Percentiles rank a stretch among this genome's conserved stretches.
Evolutionary conservation across 306 rosid species (phyloP).

Genomic region (Trichosanthes truncata): DNA sequence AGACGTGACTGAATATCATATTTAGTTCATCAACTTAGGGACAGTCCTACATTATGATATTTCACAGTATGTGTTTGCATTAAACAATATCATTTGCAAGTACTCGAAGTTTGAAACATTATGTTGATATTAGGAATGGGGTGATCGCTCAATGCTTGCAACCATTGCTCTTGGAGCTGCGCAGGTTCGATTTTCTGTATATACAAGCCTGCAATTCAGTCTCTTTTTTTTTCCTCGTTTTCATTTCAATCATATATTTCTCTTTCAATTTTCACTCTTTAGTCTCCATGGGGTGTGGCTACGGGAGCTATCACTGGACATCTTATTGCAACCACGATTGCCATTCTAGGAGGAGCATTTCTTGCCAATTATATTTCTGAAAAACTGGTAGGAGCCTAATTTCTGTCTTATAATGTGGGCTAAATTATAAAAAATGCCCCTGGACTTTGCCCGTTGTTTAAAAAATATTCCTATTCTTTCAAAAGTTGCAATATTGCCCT

Average conservation of each 20-base stretch:
- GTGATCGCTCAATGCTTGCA: slow-evolving; percentile 98
- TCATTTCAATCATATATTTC: slow-evolving; percentile 6
- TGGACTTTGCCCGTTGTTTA: too few relatives aligned
- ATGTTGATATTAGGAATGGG: slow-evolving; percentile 80
- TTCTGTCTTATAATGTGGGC: background rate
- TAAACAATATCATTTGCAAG: background rate
- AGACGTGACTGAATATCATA: background rate
- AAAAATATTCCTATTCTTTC: too few relatives aligned
- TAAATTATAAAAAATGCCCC: too few relatives aligned
- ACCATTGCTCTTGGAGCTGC: slow-evolving; percentile 96
- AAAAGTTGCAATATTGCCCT: too few relatives aligned
- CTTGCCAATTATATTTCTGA: slow-evolving; percentile 94
- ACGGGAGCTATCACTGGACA: slow-evolving; percentile 93
- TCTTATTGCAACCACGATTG: slow-evolving; percentile 62
- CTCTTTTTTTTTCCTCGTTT: background rate
- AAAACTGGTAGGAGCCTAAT: slow-evolving; percentile 31
- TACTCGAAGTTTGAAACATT: background rate
- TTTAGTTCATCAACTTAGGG: background rate
- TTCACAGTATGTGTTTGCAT: background rate
- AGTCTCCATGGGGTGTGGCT: slow-evolving; percentile 99
- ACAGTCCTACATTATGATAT: background rate
- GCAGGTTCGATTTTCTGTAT: slow-evolving; percentile 47
- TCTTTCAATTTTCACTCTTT: slow-evolving; percentile 15
- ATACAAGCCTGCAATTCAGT: background rate
- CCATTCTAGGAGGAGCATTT: slow-evolving; percentile 82